Evolutionary conservation across 306 rosid genomes (phyloP).

Genomic region (Cucurbita argyrosperma): DNA sequence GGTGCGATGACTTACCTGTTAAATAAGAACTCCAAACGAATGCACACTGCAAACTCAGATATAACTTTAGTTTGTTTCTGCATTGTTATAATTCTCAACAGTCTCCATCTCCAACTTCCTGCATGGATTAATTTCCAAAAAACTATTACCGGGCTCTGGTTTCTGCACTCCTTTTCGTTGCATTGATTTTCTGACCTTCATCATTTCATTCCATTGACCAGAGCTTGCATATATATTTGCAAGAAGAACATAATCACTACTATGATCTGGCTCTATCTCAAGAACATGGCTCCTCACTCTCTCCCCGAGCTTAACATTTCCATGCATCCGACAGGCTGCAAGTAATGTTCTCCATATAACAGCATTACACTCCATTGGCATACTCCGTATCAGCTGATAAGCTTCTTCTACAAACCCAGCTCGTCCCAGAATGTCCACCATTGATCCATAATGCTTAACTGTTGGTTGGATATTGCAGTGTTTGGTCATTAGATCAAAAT

Average conservation of each 20-base stretch:
- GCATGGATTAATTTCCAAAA: slow-evolving; percentile 13
- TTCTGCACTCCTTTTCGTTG: slow-evolving; percentile 29
- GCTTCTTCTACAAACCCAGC: slow-evolving; percentile 60
- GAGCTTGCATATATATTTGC: slow-evolving; percentile 55
- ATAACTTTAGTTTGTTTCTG: neutral
- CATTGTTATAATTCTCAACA: neutral
- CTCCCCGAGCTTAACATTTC: slow-evolving; percentile 42
- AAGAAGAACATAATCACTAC: slow-evolving; percentile 65
- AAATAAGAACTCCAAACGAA: neutral
- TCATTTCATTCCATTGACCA: slow-evolving; percentile 48
- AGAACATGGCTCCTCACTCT: slow-evolving; percentile 42
- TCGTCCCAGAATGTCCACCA: slow-evolving; percentile 69
- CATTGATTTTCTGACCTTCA: slow-evolving; percentile 35
- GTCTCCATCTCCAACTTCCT: too few species aligned
- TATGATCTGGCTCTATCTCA: slow-evolving; percentile 47
- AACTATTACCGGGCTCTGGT: slow-evolving; percentile 47
- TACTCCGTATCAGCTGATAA: slow-evolving; percentile 28
- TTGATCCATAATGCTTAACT: slow-evolving; percentile 67
- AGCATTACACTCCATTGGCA: slow-evolving; percentile 59
- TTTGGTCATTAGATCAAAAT: slow-evolving; percentile 32
- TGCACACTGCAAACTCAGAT: neutral
- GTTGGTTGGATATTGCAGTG: slow-evolving; percentile 40
- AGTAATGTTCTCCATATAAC: slow-evolving; percentile 60
- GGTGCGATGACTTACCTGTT: neutral
- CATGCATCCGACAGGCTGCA: slow-evolving; percentile 51